Percentiles rank a stretch among this genome's conserved stretches.
phyloP scores from a whole-genome alignment of 345 rosid species.

The Sonneratia alba region DNA sequence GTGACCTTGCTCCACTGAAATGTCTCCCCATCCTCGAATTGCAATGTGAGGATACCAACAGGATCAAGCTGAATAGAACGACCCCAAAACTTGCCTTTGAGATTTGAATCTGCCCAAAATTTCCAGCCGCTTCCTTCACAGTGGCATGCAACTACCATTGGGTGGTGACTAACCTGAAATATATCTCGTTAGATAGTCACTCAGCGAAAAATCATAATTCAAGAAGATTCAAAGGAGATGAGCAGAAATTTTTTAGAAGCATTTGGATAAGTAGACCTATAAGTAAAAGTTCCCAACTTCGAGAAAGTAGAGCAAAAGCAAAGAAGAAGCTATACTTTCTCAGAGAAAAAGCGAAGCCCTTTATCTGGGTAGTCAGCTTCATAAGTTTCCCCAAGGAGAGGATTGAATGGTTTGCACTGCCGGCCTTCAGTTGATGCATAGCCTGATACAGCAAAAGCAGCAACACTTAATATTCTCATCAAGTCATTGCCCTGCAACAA shows the following conservation, averaged over 20 bases:
- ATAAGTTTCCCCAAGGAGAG: conserved; percentile 94
- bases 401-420: conserved; percentile 97
- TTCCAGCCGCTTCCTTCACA: conserved; percentile 99
- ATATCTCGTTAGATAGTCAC: conserved; percentile 15
- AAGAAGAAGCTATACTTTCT: conserved; percentile 42
- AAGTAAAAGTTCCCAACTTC: background rate
- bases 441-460: conserved; percentile 98
- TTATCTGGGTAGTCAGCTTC: conserved; percentile 99
- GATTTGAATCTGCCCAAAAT: conserved; percentile 96
- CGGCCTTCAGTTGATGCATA: conserved; percentile 98
- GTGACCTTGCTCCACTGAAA: conserved; percentile 99
- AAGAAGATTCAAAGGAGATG: background rate
- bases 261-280: background rate
- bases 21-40: conserved; percentile 81
- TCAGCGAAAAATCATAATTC: background rate
- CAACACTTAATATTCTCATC: conserved; percentile 87
- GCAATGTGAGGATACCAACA: conserved; percentile 74
- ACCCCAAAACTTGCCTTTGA: conserved; percentile 98
- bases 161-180: conserved; percentile 94
- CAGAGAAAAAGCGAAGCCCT: conserved; percentile 92
- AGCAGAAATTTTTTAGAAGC: background rate
- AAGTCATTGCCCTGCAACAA: conserved; percentile 75
- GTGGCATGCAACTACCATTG: conserved; percentile 94
- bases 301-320: background rate
- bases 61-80: conserved; percentile 98